phyloP scores from a whole-genome alignment of 495 filamentous ascomycete genomes.

The Daldinia concentrica region DNA sequence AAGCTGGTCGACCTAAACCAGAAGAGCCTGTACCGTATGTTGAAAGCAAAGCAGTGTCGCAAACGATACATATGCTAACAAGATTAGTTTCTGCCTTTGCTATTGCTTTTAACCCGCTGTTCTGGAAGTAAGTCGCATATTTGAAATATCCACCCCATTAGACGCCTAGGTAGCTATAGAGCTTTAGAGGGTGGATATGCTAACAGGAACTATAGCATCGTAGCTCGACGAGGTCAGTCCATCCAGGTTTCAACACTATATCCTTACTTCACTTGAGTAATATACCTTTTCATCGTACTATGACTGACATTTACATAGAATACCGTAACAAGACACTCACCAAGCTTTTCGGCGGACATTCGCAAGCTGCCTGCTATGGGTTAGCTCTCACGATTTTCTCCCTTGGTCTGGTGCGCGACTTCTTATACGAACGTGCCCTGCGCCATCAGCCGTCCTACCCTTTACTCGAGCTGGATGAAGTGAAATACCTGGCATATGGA shows the following conservation, averaged over 20 bases:
- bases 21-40: constrained; percentile 69
- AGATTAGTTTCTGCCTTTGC: constrained; percentile 69
- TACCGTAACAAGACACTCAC: constrained; percentile 91
- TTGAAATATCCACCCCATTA: background rate
- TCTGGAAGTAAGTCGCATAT: constrained; percentile 75
- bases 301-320: constrained; percentile 61
- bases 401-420: constrained; percentile 87
- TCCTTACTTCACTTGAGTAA: background rate
- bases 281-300: background rate
- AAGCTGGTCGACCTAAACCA: constrained; percentile 71
- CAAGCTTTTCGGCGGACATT: constrained; percentile 82
- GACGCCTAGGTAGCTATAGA: background rate
- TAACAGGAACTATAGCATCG: constrained; percentile 58
- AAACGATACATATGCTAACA: constrained; percentile 22
- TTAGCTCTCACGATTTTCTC: constrained; percentile 90
- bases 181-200: constrained; percentile 13
- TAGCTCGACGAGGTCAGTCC: constrained; percentile 70
- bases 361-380: constrained; percentile 85
- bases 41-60: background rate
- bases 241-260: constrained; percentile 4
- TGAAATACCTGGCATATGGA: constrained; percentile 68
- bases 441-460: constrained; percentile 80
- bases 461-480: constrained; percentile 60
- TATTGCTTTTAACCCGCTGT: constrained; percentile 80
- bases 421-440: constrained; percentile 75